Evolutionary conservation across 2,329 filamentous ascomycete genomes (phyloP).

Genomic region (Tympanopsis confertula): DNA sequence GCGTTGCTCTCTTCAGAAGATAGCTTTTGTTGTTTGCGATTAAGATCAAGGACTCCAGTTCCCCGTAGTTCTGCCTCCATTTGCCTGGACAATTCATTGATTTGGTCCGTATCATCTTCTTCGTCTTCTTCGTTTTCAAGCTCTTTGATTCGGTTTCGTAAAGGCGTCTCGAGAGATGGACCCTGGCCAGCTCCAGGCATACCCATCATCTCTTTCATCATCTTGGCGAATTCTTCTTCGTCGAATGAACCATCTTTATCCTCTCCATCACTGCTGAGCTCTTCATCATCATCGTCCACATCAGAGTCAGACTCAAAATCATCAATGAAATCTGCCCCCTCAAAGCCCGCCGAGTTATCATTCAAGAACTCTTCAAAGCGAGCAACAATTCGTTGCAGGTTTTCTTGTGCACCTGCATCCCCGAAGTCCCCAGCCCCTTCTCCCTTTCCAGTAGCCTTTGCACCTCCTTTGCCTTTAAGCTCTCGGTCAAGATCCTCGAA

Average conservation of each 20-base stretch:
- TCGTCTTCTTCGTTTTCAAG: not conserved
- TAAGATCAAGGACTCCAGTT: not conserved
- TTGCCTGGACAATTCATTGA: not conserved
- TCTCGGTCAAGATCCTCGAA: constrained; percentile 82
- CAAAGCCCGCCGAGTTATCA: constrained; percentile 68
- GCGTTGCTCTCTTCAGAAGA: no score
- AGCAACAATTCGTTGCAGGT: constrained; percentile 81
- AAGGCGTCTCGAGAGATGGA: not conserved
- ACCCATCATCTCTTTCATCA: constrained; percentile 76
- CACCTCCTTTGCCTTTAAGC: constrained; percentile 39
- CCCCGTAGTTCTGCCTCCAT: not conserved
- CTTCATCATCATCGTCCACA: constrained; percentile 3
- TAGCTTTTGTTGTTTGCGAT: not conserved
- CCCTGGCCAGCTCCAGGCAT: constrained; percentile 12
- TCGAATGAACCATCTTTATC: constrained; percentile 71
- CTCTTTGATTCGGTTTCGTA: not conserved
- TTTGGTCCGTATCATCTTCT: not conserved
- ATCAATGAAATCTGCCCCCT: constrained; percentile 60
- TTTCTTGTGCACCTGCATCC: constrained; percentile 44
- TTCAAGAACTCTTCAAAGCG: constrained; percentile 89
- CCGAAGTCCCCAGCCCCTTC: not conserved
- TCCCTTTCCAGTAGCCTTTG: no score
- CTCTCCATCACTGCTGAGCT: constrained; percentile 47
- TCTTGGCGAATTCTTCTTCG: constrained; percentile 70
- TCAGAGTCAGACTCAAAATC: constrained; percentile 14